A percentile compares a stretch with the other conserved stretches of the same genome.
phyloP scores from a whole-genome alignment of 345 rosid genomes.

The Excoecaria cochinchinensis region DNA sequence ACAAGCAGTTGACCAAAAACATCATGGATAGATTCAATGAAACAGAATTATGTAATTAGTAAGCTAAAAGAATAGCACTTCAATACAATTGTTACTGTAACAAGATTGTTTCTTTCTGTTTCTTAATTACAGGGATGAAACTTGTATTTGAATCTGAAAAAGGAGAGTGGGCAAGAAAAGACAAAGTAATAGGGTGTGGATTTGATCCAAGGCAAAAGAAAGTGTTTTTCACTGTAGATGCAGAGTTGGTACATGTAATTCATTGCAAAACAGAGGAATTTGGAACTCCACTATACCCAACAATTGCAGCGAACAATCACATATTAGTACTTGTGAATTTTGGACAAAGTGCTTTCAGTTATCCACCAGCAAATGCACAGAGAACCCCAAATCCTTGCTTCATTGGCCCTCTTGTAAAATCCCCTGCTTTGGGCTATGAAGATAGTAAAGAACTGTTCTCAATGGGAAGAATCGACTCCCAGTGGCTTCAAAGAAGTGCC shows the following conservation, averaged over 20 bases:
- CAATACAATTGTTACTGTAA: neutral
- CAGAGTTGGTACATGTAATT: conserved; percentile 48
- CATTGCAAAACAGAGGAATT: conserved; percentile 59
- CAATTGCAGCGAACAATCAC: conserved; percentile 53
- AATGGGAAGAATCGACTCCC: conserved; percentile 86
- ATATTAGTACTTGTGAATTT: conserved; percentile 50
- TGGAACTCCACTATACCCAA: conserved; percentile 60
- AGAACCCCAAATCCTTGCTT: conserved; percentile 71
- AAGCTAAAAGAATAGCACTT: neutral
- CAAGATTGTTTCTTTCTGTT: neutral
- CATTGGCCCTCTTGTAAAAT: conserved; percentile 42
- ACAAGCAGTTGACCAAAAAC: conserved; percentile 21
- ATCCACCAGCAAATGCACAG: conserved; percentile 49
- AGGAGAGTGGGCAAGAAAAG: conserved; percentile 47
- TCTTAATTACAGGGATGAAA: conserved; percentile 52
- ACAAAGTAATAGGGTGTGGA: conserved; percentile 66
- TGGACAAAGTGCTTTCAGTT: conserved; percentile 56
- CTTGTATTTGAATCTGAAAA: conserved; percentile 51
- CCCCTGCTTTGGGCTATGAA: conserved; percentile 54
- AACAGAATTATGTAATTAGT: conserved; percentile 10
- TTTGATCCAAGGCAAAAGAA: conserved; percentile 59
- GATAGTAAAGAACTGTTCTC: conserved; percentile 88
- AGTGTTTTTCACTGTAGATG: conserved; percentile 59
- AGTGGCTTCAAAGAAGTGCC: conserved; percentile 55
- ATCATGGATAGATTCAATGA: conserved; percentile 10